A percentile compares a stretch with the other conserved stretches of the same genome.
phyloP scores from a whole-genome alignment of 2,329 filamentous ascomycete species.

The Aspergillus sergii region DNA sequence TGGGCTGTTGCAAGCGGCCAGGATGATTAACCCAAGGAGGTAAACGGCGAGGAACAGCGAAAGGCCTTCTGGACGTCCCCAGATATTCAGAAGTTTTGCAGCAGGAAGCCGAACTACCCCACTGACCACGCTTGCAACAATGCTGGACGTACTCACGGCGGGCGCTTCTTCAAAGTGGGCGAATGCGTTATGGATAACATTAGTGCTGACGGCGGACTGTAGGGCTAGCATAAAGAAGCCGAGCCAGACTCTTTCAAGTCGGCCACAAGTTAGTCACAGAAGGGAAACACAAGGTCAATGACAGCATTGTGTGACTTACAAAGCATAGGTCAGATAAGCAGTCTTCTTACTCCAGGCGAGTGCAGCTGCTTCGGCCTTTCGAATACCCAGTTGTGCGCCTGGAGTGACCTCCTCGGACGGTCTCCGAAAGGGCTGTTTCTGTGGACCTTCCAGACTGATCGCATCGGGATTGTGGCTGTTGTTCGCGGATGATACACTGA shows the following conservation, averaged over 20 bases:
- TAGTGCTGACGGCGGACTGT: slow-evolving; percentile 1
- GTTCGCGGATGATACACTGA: not conserved
- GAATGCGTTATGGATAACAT: slow-evolving; percentile 1
- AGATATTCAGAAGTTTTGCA: slow-evolving; percentile 65
- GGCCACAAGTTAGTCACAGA: too few species aligned
- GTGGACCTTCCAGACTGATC: slow-evolving; percentile 1
- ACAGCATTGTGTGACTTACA: slow-evolving; percentile 22
- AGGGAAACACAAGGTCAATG: not conserved
- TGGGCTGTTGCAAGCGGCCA: slow-evolving; percentile 63
- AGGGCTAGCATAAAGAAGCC: slow-evolving; percentile 2
- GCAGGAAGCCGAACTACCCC: slow-evolving; percentile 62
- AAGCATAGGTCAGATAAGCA: slow-evolving; percentile 35
- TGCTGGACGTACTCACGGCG: slow-evolving; percentile 46
- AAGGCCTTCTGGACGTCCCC: slow-evolving; percentile 64
- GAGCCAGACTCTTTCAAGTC: not conserved
- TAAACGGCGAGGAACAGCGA: slow-evolving; percentile 52
- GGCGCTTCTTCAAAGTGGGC: not conserved
- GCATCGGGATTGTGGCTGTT: slow-evolving; percentile 3
- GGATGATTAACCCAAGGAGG: slow-evolving; percentile 59
- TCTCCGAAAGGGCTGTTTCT: not conserved
- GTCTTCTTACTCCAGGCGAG: slow-evolving; percentile 49
- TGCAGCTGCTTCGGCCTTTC: slow-evolving; percentile 50
- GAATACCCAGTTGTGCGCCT: slow-evolving; percentile 13
- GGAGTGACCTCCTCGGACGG: slow-evolving; percentile 8
- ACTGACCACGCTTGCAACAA: slow-evolving; percentile 59